Evolutionary conservation across 1,284 basidiomycete genomes (phyloP).

Genomic region (Quambalaria eucalypti): DNA sequence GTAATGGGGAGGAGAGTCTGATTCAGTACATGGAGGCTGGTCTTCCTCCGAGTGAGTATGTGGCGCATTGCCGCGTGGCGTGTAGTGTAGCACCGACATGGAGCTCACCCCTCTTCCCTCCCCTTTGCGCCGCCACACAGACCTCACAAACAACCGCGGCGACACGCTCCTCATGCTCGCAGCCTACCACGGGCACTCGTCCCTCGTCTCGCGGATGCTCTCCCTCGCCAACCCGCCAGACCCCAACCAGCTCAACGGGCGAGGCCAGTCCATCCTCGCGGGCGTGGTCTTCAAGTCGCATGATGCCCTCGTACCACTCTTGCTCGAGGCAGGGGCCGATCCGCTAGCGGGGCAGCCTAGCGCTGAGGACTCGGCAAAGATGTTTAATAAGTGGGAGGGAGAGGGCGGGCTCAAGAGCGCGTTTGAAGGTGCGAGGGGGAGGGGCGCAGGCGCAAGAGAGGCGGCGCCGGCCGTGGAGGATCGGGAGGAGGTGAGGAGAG

Average conservation of each 20-base stretch:
- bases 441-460: constrained; percentile 18
- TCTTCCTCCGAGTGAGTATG: constrained; percentile 55
- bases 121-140: not conserved
- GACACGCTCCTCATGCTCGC: constrained; percentile 65
- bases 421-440: constrained; percentile 20
- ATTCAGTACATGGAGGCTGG: constrained; percentile 59
- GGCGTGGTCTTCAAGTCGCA: constrained; percentile 71
- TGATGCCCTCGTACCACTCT: constrained; percentile 57
- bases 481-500: constrained; percentile 20
- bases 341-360: constrained; percentile 62
- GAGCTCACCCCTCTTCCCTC: not conserved
- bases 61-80: not conserved
- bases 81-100: not conserved
- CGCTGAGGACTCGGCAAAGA: constrained; percentile 59
- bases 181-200: constrained; percentile 64
- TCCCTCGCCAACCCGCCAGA: constrained; percentile 9
- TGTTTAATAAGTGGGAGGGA: constrained; percentile 39
- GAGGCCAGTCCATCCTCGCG: constrained; percentile 68
- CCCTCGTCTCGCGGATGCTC: constrained; percentile 56
- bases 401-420: constrained; percentile 17
- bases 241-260: constrained; percentile 58
- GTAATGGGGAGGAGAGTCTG: constrained; percentile 54
- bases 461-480: constrained; percentile 23
- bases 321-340: constrained; percentile 62
- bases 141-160: constrained; percentile 59